Evolutionary conservation across 805 yeast species (phyloP).

Genomic region (Kluyveromyces siamensis): DNA sequence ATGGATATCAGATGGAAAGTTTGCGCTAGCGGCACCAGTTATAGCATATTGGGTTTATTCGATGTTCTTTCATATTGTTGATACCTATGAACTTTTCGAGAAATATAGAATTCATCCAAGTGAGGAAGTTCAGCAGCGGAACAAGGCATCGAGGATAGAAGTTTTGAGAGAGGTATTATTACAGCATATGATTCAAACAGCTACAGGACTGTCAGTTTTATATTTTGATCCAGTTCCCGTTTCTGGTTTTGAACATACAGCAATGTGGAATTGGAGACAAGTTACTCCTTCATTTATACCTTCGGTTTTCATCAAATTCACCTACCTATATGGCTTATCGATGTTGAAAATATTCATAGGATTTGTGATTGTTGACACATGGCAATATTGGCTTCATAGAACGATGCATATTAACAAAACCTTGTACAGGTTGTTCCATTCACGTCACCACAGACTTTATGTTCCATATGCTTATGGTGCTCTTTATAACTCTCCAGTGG

Average conservation of each 20-base stretch:
- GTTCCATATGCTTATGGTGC: conserved; percentile 98
- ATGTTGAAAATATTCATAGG: conserved; percentile 48
- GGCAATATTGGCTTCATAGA: conserved; percentile 92
- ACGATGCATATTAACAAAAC: conserved; percentile 75
- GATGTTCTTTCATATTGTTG: conserved; percentile 63
- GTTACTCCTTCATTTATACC: conserved; percentile 34
- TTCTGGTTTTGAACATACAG: conserved; percentile 43
- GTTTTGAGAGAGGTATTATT: conserved; percentile 75
- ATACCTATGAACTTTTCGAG: conserved; percentile 67
- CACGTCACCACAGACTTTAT: conserved; percentile 88
- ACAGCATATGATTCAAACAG: conserved; percentile 79
- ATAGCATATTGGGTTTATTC: conserved; percentile 80
- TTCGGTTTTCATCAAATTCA: conserved; percentile 36
- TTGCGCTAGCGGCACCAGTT: conserved; percentile 70
- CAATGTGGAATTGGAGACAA: conserved; percentile 36
- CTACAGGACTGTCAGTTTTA: conserved; percentile 52
- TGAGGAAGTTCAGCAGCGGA: conserved; percentile 69
- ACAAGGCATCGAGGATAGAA: conserved; percentile 59
- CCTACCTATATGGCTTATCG: conserved; percentile 61
- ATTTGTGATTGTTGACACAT: conserved; percentile 73
- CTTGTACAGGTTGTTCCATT: conserved; percentile 75
- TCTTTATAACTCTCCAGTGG: conserved; percentile 85
- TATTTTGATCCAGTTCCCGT: conserved; percentile 46
- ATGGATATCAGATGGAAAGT: conserved; percentile 60
- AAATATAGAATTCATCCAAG: conserved; percentile 86